Base-by-base conservation (phyloP, 1,284 basidiomycete species). In the Puccinia horiana region DNA sequence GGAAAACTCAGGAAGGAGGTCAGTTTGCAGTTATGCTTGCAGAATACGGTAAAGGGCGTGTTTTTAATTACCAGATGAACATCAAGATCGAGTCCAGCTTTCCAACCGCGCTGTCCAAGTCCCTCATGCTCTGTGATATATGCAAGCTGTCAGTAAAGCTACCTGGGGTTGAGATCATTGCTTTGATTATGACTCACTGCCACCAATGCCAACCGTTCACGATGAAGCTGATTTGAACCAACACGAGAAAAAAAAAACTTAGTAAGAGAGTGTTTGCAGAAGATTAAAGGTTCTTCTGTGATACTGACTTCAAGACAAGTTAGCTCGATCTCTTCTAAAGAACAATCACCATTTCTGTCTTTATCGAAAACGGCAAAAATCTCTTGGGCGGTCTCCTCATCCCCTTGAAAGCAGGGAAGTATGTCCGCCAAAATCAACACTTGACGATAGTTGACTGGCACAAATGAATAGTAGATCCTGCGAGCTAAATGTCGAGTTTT, bases 41-140 rank as follows among this genome's bases (percentile, higher is more conserved):
- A 12, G 20, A 11, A 42, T n/a, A n/a, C 37, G 23, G 40, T 29
- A 47, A 44, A 42, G 42, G 42, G 26, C 37, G 40, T 40, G 63
- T 26, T 32, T 14, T n/a, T 26, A 32, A 29, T 47, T 47, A 86
- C 85, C 84, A 86, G 16, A 86, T 29, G n/a, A 84, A 83, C 83
- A 87, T 85, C 65, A 86, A 70, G 65, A 87, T 85, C 29, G 81
- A 83, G 80, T 86, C 86, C 49, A 86, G 83, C 70, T 93, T 89
- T 35, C 92, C 91, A 42, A 95, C 93, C 6, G 94, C 95, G 83
- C 93, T 94, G 87, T 97, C 95, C 77, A 96, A 89, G 87, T 96
- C 94, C 56, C 92, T 90, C 94, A 98, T 94, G 16, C 92, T 94
- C 78, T 81, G 20, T 6, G 23, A 12, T 16, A 23, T 23, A 73